Evolutionary conservation across 129 eudicot genomes (phyloP), one percentile per base, ranked within the genome.

Genomic region (Chrysanthemum lavandulifolium): DNA sequence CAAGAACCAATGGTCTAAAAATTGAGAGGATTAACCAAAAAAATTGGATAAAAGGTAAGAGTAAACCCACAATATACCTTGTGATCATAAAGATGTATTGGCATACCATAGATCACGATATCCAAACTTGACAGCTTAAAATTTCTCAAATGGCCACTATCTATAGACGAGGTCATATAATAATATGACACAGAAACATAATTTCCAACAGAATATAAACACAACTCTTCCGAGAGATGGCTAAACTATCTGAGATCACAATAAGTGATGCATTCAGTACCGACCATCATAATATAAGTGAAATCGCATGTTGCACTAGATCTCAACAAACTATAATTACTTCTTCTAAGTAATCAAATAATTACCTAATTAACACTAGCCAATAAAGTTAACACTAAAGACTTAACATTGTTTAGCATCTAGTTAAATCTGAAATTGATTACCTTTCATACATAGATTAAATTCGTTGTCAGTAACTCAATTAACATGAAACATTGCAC

Each of bases 371-470:
- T 66, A 59, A 65, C 21, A 25, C 18, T 25, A 14, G 49, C 40
- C 79, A 15, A 45, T 56, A n/a, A 61, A 49, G 59, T 73, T 73
- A 61, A 21, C 61, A 16, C 61, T 73, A 48, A 48, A 27, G 58
- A 13, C 53, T 40, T 64, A 61, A 5, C 21, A 52, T 31, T 33
- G 62, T 53, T 64, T 15, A n/a, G 2, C 55, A 63, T 65, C 43
- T 21, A 47, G 48, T 25, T 31, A 49, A 57, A 57, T 9, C 67
- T 31, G 25, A 25, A 45, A 68, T 63, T 40, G 27, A 16, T 31
- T 59, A 31, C 61, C 33, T 58, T 76, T 62, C 63, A 15, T 60
- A 68, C 27, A 49, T 1, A 27, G 16, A 15, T 50, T 45, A 76
- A 49, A 54, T 59, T 68, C 73, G 57, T 48, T 52, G 58, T 31